phyloP scores from a whole-genome alignment of 768 basidiomycete species.

The Suillus ampliporus region DNA sequence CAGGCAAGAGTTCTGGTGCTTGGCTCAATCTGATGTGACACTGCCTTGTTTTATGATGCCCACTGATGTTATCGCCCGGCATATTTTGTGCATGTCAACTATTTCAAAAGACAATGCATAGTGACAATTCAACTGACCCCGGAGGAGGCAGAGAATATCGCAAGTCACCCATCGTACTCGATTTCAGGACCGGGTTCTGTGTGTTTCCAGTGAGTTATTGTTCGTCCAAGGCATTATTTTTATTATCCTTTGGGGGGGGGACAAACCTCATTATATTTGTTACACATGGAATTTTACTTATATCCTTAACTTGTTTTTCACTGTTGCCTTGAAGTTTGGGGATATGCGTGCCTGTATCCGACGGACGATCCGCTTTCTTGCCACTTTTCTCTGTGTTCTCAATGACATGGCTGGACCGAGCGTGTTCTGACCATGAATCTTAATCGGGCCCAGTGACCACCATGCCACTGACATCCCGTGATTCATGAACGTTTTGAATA shows the following conservation, averaged over 20 bases:
- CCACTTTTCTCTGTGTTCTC: background rate
- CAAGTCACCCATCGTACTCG: constrained; percentile 67
- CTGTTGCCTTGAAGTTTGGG: background rate
- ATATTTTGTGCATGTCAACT: constrained; percentile 7
- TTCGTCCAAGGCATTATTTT: background rate
- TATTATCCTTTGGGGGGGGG: background rate
- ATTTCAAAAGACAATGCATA: constrained; percentile 69
- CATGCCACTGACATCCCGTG: background rate
- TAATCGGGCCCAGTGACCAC: background rate
- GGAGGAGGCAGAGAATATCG: constrained; percentile 71
- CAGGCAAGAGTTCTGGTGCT: constrained; percentile 21
- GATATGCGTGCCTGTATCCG: too few species aligned
- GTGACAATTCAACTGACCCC: constrained; percentile 75
- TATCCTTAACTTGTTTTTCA: background rate
- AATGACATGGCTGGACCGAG: background rate
- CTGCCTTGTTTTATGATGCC: background rate
- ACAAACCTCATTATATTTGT: background rate
- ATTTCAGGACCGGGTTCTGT: constrained; percentile 80
- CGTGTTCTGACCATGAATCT: background rate
- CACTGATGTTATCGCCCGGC: background rate
- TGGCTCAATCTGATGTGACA: background rate
- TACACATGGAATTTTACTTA: background rate
- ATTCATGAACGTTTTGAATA: background rate
- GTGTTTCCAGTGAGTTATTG: constrained; percentile 70
- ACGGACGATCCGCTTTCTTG: background rate